Base-by-base conservation (phyloP, 805 yeast genomes). In the Yarrowia sp. region DNA sequence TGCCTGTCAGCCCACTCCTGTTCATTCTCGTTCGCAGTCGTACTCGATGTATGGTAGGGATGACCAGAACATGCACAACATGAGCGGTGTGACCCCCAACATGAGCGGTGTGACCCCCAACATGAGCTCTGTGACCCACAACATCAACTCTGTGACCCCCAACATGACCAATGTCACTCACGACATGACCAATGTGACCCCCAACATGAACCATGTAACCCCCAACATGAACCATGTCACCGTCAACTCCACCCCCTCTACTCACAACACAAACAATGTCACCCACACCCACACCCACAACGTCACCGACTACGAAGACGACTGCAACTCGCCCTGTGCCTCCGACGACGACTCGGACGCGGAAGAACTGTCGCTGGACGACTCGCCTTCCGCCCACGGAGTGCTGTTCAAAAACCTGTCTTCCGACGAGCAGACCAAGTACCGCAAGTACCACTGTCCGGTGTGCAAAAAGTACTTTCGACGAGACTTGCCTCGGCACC, bases 401-500 rank as follows among this genome's bases (percentile, higher is more conserved):
- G 33, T 50, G 19, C 50, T 39, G 20, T 64, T 49, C 60, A 52
- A 52, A 17, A 19, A 64, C 38, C 67, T 64, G 34, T 15, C 42
- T 1, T 67, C 42, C 9, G 56, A 60, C 50, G 55, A 49, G 15
- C 70, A 67, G 36, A 47, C 52, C 14, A 52, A 66, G 42, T 39
- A 52, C 67, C 52, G 67, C 50, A 72, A 74, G 69, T 71, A 73
- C 68, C 73, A 70, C 33, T 87, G 91, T 72, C 79, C 78, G 1
- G 76, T 84, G 10, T 87, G 91, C 75, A 81, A 83, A 12, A 84
- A 84, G 70, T 73, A 79, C 65, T 85, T 87, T 68, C 80, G 84
- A 9, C 79, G 91, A 69, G 91, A 87, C 73, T 80, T 87, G 80
- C 80, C 87, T 1, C 76, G 91, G 46, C 91, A 87, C 74, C 77